Conservation (phyloP, 768 basidiomycete genomes). For the Gymnopilus junonius region DNA sequence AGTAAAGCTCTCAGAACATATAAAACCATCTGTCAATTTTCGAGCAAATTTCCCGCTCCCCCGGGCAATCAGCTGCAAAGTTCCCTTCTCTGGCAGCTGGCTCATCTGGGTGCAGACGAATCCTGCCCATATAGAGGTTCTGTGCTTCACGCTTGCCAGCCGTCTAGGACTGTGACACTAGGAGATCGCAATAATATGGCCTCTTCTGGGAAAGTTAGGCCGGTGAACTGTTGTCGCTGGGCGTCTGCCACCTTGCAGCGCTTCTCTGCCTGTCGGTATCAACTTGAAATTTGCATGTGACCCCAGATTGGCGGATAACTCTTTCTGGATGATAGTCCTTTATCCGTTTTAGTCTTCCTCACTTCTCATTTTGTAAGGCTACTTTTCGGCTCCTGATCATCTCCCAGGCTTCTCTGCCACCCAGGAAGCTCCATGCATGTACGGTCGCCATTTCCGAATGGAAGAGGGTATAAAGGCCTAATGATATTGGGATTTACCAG, state of each 20-base stretch:
- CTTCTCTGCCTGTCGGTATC: slow-evolving; percentile 6
- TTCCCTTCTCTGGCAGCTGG: background rate
- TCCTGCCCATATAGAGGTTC: too few relatives aligned
- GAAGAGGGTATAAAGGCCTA: background rate
- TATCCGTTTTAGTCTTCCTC: slow-evolving; percentile 5
- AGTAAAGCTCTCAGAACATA: background rate
- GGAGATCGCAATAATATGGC: background rate
- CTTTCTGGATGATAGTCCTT: slow-evolving; percentile 11
- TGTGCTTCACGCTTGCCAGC: too few relatives aligned
- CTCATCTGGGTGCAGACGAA: background rate
- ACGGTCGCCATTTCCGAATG: slow-evolving; percentile 1
- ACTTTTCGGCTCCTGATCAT: slow-evolving; percentile 8
- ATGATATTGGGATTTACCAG: background rate
- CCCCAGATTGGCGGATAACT: slow-evolving; percentile 10
- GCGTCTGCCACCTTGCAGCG: slow-evolving; percentile 10
- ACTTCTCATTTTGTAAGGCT: slow-evolving; percentile 3
- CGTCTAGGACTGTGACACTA: too few relatives aligned
- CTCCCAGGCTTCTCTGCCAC: slow-evolving; percentile 9
- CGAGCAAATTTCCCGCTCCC: too few relatives aligned
- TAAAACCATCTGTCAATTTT: too few relatives aligned
- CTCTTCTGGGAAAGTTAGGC: background rate
- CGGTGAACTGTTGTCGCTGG: background rate
- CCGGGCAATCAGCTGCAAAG: too few relatives aligned
- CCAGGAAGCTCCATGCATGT: slow-evolving; percentile 4
- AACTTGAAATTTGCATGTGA: slow-evolving; percentile 1